Evolutionary conservation across 164 flowering plant genomes (phyloP), one percentile per base, ranked within the genome.

Genomic region (Nymphaea thermarum): DNA sequence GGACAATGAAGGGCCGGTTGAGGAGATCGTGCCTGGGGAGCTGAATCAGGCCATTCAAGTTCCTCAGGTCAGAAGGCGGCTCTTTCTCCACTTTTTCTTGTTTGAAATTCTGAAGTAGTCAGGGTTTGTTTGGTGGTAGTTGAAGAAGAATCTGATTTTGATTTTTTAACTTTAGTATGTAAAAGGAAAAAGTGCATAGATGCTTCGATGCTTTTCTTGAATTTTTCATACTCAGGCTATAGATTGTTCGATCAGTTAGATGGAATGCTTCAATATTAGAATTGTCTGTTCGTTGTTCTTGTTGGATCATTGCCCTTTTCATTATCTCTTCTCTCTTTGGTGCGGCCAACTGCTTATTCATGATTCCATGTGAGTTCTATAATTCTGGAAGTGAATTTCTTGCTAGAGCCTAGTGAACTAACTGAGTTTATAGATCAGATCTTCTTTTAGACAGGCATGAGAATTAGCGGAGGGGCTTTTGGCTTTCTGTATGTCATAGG

Each of bases 21-120:
- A 85, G 67, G 89, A 87, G 51, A 85, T 87, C 65, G 79, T 75
- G 36, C 86, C 88, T 4, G 93, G 93, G 0, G 93, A 87, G 74
- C 93, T 87, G 69, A 87, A 87, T 73, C 93, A 87, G 67, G 90
- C 93, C 4, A 70, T 87, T 43, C 70, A 81, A 43, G 81, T 87
- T 47, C 87, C 89, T 70, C 89, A 85, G 89, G 92, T 87, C 55
- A 2, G 55, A 47, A 47, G 36, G 36, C 36, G 36, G 36, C 36
- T 25, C 36, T 25, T 25, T 25, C 36, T 25, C 36, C 36, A 25
- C 36, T 0, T 25, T 25, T 25, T 25, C 36, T 25, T 25, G 36
- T 25, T 25, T 25, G 36, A 25, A 25, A 25, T 25, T 14, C 7
- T 47, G 55, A 47, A 47, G 0, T 47, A 47, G 5, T 47, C 12